Conservation (phyloP, 2,329 filamentous ascomycete species). For the Chaetomium sp. region DNA sequence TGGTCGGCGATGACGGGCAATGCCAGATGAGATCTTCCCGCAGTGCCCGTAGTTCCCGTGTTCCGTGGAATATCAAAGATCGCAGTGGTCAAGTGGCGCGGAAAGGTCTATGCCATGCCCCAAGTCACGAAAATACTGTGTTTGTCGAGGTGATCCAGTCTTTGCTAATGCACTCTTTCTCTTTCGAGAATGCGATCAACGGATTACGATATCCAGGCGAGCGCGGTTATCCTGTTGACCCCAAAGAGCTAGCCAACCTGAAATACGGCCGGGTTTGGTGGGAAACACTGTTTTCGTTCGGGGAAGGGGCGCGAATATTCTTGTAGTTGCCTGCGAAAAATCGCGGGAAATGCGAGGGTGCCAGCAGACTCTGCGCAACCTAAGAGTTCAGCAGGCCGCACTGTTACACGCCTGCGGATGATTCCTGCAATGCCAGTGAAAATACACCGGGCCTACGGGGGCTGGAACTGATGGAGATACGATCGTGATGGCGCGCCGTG, state of each 20-base stretch:
- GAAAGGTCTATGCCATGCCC: slow-evolving; percentile 20
- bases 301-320: too few relatives aligned
- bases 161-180: slow-evolving; percentile 4
- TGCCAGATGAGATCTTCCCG: too few relatives aligned
- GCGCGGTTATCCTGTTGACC: not conserved
- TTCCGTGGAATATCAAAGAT: too few relatives aligned
- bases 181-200: slow-evolving; percentile 6
- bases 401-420: not conserved
- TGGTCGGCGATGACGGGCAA: too few relatives aligned
- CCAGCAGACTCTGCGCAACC: slow-evolving; percentile 2
- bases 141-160: slow-evolving; percentile 3
- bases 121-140: slow-evolving; percentile 17
- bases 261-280: too few relatives aligned
- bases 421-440: slow-evolving; percentile 4
- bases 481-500: slow-evolving; percentile 10
- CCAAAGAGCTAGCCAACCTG: not conserved
- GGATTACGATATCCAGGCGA: slow-evolving; percentile 18
- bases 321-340: too few relatives aligned
- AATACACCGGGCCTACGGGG: slow-evolving; percentile 18
- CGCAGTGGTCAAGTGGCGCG: slow-evolving; percentile 14
- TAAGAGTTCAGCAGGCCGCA: slow-evolving; percentile 5
- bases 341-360: slow-evolving; percentile 3
- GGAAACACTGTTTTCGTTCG: too few relatives aligned
- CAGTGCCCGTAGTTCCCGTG: too few relatives aligned
- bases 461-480: slow-evolving; percentile 17